Evolutionary conservation across 192 early-diverging fungal genomes (phyloP), one percentile per base, ranked within the genome.

Genomic region (Podila horticola): DNA sequence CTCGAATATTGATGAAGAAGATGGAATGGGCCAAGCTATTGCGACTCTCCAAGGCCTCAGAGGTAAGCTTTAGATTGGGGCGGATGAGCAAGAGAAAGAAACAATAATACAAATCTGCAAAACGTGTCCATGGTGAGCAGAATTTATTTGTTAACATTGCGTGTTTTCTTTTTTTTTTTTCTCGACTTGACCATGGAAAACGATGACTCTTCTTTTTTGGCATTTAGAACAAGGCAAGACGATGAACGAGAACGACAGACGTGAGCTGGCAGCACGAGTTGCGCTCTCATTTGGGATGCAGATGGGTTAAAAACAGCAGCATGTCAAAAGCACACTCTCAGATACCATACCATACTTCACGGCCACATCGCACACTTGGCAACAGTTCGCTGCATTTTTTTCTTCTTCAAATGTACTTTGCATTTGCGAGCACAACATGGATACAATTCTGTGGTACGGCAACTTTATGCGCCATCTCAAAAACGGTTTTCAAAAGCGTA

Each of bases 231-330:
- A 84, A 71, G 84, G 86, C n/a, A 83, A 85, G 51, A 60, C 59
- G 31, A 68, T 90, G 63, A 69, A 85, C n/a, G 89, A 90, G 65
- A 74, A 75, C n/a, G 89, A 90, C 30, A 66, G 89, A 33, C 79
- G 87, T 12, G 82, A 84, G 59, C 64, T 90, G 29, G 89, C 89
- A 5, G 89, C 89, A 19, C 55, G 81, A 45, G 89, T 90, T 7
- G 89, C 89, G 11, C 71, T 84, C 22, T 89, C 89, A 19, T 90
- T 90, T 81, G 86, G 79, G 19, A 74, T 83, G 68, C 79, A 82
- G 34, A 68, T 85, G 76, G 74, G 69, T 33, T 55, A 29, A 55
- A 26, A 64, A 12, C 5, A 45, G 15, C 41, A 45, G 15, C 13
- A 17, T 45, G 41, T 45, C 41, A 41, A 41, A 34, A 36, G 11